Evolutionary conservation across 179 eudicot genomes (phyloP).

Genomic region (Silene vulgaris): DNA sequence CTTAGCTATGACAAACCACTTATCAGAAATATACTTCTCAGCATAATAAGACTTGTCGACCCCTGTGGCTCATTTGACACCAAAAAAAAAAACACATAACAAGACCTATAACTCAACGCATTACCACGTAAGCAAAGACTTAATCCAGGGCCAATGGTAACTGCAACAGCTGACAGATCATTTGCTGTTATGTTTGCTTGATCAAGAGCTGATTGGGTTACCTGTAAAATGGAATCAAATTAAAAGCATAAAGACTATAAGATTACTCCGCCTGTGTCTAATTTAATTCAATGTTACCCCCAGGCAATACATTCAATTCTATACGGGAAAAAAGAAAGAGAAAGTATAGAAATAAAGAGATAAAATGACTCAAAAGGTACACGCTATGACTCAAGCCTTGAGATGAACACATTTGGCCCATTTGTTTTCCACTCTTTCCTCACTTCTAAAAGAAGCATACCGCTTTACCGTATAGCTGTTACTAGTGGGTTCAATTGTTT

Average conservation of each 20-base stretch:
- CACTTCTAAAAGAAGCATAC: not conserved
- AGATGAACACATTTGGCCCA: not conserved
- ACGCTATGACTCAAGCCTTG: not conserved
- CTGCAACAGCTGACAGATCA: constrained; percentile 95
- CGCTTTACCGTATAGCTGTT: not conserved
- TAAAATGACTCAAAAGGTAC: not conserved
- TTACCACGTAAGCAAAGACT: constrained; percentile 95
- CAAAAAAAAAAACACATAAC: too few relatives aligned
- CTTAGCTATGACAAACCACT: not conserved
- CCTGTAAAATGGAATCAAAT: constrained; percentile 33
- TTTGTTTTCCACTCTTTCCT: not conserved
- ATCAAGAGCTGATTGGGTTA: constrained; percentile 84
- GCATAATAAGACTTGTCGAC: constrained; percentile 7
- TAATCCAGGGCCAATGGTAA: constrained; percentile 96
- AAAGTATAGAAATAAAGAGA: not conserved
- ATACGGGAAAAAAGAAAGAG: not conserved
- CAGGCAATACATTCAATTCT: not conserved
- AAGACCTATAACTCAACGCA: constrained; percentile 4
- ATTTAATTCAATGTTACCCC: not conserved
- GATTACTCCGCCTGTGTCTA: not conserved
- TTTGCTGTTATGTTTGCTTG: constrained; percentile 63
- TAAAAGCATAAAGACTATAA: not conserved
- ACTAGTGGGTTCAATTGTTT: not conserved
- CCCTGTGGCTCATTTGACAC: not conserved
- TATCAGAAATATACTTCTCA: not conserved